Conservation (phyloP, 305 asterid species). For the Solanum chacoense region DNA sequence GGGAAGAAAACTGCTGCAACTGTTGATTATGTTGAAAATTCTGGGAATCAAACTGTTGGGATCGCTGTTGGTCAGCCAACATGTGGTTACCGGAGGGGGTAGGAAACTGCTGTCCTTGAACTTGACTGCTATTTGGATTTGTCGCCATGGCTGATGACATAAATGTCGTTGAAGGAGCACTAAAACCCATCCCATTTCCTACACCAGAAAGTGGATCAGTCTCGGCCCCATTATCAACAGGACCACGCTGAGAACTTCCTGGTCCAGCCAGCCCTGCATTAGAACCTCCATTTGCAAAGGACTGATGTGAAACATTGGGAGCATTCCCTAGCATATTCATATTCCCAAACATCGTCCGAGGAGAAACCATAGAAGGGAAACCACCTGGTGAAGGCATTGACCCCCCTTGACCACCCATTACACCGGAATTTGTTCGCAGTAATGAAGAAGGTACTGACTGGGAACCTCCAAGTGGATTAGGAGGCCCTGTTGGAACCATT, state of each 20-base stretch:
- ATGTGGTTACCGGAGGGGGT: slow-evolving; percentile 36
- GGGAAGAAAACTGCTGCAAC: slow-evolving; percentile 33
- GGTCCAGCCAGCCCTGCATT: slow-evolving; percentile 61
- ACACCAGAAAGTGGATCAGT: slow-evolving; percentile 46
- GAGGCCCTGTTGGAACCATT: slow-evolving; percentile 44
- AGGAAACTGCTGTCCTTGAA: slow-evolving; percentile 42
- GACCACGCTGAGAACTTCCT: slow-evolving; percentile 41
- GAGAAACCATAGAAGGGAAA: slow-evolving; percentile 46
- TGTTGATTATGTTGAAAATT: slow-evolving; percentile 47
- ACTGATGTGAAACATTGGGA: slow-evolving; percentile 67
- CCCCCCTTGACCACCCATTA: slow-evolving; percentile 69
- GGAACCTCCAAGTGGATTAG: slow-evolving; percentile 47
- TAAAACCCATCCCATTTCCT: slow-evolving; percentile 68
- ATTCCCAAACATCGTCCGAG: slow-evolving; percentile 52
- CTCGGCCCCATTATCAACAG: slow-evolving; percentile 48
- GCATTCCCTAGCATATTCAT: slow-evolving; percentile 54
- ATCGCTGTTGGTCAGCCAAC: slow-evolving; percentile 42
- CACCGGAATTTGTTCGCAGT: slow-evolving; percentile 64
- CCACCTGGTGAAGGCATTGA: slow-evolving; percentile 64
- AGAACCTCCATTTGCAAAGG: slow-evolving; percentile 67
- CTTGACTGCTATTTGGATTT: slow-evolving; percentile 47
- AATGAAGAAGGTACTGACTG: slow-evolving; percentile 48
- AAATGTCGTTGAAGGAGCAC: slow-evolving; percentile 40
- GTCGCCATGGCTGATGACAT: slow-evolving; percentile 23
- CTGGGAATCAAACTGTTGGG: slow-evolving; percentile 40